Base-by-base conservation (phyloP, 2,329 filamentous ascomycete species). In the Colletotrichum tofieldiae region DNA sequence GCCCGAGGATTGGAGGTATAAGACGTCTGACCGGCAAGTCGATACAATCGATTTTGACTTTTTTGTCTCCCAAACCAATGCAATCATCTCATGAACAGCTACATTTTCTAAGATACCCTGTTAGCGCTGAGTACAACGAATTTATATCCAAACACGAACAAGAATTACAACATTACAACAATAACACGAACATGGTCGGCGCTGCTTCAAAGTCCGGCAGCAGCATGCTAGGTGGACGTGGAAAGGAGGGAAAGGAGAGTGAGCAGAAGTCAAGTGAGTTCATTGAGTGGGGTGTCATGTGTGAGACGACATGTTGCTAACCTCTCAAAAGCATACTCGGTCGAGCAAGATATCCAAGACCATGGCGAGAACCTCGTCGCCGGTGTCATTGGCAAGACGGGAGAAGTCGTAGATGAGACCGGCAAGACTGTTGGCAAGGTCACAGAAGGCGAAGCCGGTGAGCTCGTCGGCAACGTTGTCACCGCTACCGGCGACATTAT, bases 341-440 rank as follows among this genome's bases (percentile, higher is more conserved):
- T 69, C 26, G 73, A 75, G 43, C 58, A 56, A 45, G 73, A 74
- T 14, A 68, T 70, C 14, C 51, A 73, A 29, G 78, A 72, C 78
- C 80, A 51, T 63, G 76, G 54, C 52, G 81, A 81, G 39, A 77
- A 82, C 63, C 82, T 85, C 16, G 80, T 80, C 56, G 83, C 81
- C 23, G 81, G 83, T 45, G 79, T 82, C 60, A 85, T 87, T 63
- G 84, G 82, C 76, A 83, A 85, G 71, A 76, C 78, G 29, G 85
- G 86, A 20, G 84, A 86, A 20, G 82, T 86, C 23, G 77, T 87
- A 47, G 84, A 87, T 68, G 78, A 83, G 14, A 76, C 82, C 14
- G 85, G 84, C 63, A 84, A 85, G 63, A 79, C 78, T 11, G 76
- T 87, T 52, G 85, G 85, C 65, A 84, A 79, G 72, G 78, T 87